Evolutionary conservation across 805 yeast species (phyloP), one percentile per base, ranked within the genome.

Genomic region (Cyberlindnera xishuangbannaensis): DNA sequence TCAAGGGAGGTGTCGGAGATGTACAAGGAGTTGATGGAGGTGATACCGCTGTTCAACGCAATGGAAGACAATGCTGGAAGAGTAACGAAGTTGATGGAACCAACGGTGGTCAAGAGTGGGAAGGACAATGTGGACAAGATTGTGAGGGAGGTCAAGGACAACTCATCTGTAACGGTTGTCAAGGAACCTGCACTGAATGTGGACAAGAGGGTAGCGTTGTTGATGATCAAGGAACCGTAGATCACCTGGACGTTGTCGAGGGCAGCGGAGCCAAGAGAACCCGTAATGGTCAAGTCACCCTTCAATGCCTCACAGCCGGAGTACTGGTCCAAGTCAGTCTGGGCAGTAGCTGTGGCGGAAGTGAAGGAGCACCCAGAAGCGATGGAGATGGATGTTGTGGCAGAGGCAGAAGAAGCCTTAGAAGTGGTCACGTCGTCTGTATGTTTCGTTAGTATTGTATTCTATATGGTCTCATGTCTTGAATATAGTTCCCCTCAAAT

Each of bases 41-140:
- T 71, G 54, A 92, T 74, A 62, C 83, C 83, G 29, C 66, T 45
- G 55, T 69, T 61, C 62, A 90, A 83, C 62, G 81, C 77, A 48
- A 87, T 73, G 35, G 62, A 54, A 48, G 67, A 62, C 55, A 90
- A 76, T 48, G 87, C 90, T 57, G 97, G 96, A 60, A 92, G 73
- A 49, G 96, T 86, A 55, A 75, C 72, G 67, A 83, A 78, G 61
- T 69, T 64, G 55, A 92, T 74, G 36, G 85, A 63, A 57, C 95
- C 95, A 47, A 87, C 95, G 46, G 83, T 72, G 58, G 78, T 69
- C 59, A 90, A 76, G 50, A 72, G 67, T 45, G 95, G 95, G 60
- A 88, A 74, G 51, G 81, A 71, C 39, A 90, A 69, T 39, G 77
- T 62, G 47, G 67, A 51, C 60, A 92, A 71, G 41, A 76, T 61